Conservation (phyloP, 1,284 basidiomycete species). For the Prillingera fragicola region DNA sequence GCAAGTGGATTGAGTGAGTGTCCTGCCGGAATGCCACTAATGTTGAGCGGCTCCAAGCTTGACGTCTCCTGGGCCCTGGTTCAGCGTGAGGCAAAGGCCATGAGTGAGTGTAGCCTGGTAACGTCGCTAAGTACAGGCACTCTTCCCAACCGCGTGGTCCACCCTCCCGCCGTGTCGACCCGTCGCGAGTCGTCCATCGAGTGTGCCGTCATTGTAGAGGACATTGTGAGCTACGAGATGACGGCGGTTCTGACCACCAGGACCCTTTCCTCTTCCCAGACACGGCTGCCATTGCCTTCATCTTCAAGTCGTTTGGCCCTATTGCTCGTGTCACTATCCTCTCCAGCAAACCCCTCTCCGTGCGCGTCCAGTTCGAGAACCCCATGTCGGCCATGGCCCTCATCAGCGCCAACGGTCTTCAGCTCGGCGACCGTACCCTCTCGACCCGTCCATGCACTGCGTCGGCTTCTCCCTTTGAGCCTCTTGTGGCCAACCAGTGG, state of each 20-base stretch:
- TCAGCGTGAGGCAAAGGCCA: slow-evolving; percentile 36
- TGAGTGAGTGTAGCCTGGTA: slow-evolving; percentile 16
- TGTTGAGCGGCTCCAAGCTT: slow-evolving; percentile 31
- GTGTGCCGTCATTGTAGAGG: slow-evolving; percentile 35
- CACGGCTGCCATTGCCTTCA: slow-evolving; percentile 24
- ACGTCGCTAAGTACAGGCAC: slow-evolving; percentile 8
- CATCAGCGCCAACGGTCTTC: slow-evolving; percentile 28
- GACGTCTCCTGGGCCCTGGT: slow-evolving; percentile 45
- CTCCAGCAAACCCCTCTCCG: slow-evolving; percentile 19
- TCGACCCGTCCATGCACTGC: slow-evolving; percentile 1
- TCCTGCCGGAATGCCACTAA: no score
- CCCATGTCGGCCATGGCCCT: slow-evolving; percentile 27
- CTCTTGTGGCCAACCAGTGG: not conserved
- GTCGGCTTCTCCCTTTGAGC: no score
- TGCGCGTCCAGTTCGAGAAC: slow-evolving; percentile 36
- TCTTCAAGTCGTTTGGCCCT: slow-evolving; percentile 36
- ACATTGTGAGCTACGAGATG: slow-evolving; percentile 21
- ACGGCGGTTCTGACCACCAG: slow-evolving; percentile 17
- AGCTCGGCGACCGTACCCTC: slow-evolving; percentile 23
- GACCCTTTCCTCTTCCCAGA: slow-evolving; percentile 33
- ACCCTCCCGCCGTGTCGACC: slow-evolving; percentile 30
- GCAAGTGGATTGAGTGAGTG: slow-evolving; percentile 35
- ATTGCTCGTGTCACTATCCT: slow-evolving; percentile 28
- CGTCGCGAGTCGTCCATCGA: slow-evolving; percentile 22
- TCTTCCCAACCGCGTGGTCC: slow-evolving; percentile 41